Conservation (phyloP, 805 yeast species). For the Zygotorulaspora danielsina region DNA sequence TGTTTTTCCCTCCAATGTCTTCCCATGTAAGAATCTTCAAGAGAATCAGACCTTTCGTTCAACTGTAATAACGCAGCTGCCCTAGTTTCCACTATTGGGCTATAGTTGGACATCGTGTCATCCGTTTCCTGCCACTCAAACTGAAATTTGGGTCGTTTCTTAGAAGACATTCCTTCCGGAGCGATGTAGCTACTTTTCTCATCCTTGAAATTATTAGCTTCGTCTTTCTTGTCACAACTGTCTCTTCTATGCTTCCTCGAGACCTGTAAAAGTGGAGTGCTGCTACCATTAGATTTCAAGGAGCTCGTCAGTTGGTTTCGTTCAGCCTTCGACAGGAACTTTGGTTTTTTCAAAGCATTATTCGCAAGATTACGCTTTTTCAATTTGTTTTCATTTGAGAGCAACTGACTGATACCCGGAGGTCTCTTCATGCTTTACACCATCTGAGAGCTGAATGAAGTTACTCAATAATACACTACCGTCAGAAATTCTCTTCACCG, state of each 20-base stretch:
- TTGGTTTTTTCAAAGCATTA: slow-evolving; percentile 30
- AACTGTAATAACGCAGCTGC: slow-evolving; percentile 17
- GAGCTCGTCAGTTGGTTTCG: slow-evolving; percentile 36
- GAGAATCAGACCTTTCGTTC: slow-evolving; percentile 14
- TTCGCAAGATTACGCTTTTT: slow-evolving; percentile 7
- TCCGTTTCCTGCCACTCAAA: slow-evolving; percentile 69
- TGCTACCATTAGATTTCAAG: no score
- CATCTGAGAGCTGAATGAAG: no score
- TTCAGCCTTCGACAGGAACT: slow-evolving; percentile 46
- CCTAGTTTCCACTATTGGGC: slow-evolving; percentile 38
- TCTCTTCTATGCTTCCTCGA: not conserved
- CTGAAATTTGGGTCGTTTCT: slow-evolving; percentile 40
- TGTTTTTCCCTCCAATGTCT: slow-evolving; percentile 66
- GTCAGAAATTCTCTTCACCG: no score
- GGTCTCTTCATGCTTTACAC: slow-evolving; percentile 39
- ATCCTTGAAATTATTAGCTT: no score
- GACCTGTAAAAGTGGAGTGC: not conserved
- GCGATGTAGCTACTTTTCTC: no score
- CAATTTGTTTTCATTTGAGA: slow-evolving; percentile 23
- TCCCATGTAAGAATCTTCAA: slow-evolving; percentile 24
- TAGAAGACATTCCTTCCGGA: not conserved
- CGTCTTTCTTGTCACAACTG: no score
- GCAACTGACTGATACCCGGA: slow-evolving; percentile 37
- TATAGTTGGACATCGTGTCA: slow-evolving; percentile 52
- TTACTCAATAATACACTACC: no score